Evolutionary conservation across 768 basidiomycete species (phyloP), one percentile per base, ranked within the genome.

Genomic region (Termitomyces sp.): DNA sequence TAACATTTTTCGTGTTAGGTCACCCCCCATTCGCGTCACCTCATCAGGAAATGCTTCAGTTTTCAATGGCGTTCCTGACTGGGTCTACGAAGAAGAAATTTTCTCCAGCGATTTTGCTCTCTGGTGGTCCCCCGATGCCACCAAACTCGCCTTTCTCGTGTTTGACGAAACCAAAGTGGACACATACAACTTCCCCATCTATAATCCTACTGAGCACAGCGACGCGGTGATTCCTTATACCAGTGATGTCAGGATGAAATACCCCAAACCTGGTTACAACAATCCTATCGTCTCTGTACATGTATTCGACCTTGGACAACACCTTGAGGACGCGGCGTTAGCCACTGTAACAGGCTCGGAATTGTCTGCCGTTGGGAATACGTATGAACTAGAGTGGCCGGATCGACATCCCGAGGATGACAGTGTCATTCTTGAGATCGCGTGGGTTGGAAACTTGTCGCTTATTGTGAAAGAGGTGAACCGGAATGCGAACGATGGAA

Each of bases 31-130:
- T 51, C 86, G 88, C 10, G 78, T 98, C 10, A 99, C 96, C 2
- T 74, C 77, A 1, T 83, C 86, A 15, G 97, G 97, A 0, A 90
- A 88, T 52, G 79, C 84, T 0, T 88, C 89, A 0, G 77, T 95
- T 16, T 97, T 98, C 77, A 86, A 98, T 65, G 97, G 97, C 7
- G 90, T 97, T 2, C 92, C 94, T 0, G 94, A 97, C 69, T 98
- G 97, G 96, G 96, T 98, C 5, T 95, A 95, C 70, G 94, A 96
- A 69, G 93, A 96, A 68, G 94, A 97, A 68, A 84, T 98, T 24
- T 89, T 94, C 64, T 73, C 79, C 3, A 67, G 73, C 39, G 83
- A 94, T 66, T 84, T 70, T 49, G 86, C 94, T 0, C 75, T 96
- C 5, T 98, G 94, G 94, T 98, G 91, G 89, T 88, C 90, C 10